Conservation (phyloP, 352 stramenopile species). For the Plasmopara muralis region DNA sequence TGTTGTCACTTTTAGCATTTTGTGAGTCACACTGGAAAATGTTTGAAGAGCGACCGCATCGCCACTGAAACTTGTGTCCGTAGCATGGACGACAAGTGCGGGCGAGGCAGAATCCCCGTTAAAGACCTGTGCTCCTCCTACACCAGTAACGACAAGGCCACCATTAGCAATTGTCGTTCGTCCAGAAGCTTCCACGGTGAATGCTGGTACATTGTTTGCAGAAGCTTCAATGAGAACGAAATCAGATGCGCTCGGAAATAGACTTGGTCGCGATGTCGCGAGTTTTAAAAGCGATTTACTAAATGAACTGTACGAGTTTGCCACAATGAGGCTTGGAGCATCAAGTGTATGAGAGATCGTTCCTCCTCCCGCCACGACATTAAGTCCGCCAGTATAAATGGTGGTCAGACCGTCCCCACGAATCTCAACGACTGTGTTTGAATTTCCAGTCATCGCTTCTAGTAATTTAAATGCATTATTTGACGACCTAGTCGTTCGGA, state of each 20-base stretch:
- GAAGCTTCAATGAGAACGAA: no score
- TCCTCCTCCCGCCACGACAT: constrained; percentile 32
- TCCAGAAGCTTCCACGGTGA: no score
- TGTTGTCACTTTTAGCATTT: constrained; percentile 1
- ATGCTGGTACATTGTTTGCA: no score
- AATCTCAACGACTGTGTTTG: constrained; percentile 33
- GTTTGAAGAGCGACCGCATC: constrained; percentile 37
- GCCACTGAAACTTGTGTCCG: constrained; percentile 19
- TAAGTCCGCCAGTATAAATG: constrained; percentile 34
- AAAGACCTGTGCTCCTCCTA: no score
- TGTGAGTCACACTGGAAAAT: constrained; percentile 28
- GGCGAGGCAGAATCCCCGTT: no score
- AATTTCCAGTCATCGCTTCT: constrained; percentile 21
- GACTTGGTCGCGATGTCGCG: no score
- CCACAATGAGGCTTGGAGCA: not conserved
- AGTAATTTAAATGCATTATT: constrained; percentile 38
- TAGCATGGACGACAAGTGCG: constrained; percentile 28
- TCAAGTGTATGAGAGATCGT: constrained; percentile 28
- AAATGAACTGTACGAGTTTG: no score
- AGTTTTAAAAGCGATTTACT: no score
- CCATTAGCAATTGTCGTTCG: no score
- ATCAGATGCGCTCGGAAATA: no score
- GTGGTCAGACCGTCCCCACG: constrained; percentile 43
- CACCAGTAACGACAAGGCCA: no score
- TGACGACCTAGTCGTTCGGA: constrained; percentile 21